Conservation (phyloP, 495 filamentous ascomycete species). For the Thermochaetoides thermophila region DNA sequence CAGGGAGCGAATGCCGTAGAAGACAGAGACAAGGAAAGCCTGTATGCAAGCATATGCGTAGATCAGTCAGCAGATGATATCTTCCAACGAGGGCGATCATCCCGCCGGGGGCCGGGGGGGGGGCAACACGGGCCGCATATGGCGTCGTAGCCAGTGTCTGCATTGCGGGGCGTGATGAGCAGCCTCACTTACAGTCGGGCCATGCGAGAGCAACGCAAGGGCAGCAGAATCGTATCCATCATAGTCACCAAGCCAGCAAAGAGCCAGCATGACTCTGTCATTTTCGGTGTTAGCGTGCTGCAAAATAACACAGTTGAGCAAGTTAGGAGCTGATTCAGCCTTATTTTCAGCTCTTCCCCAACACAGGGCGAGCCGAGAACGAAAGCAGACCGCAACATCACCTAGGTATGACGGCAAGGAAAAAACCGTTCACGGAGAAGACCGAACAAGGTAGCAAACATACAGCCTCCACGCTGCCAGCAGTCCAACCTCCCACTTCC, state of each 20-base stretch:
- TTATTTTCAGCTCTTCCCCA: conserved; percentile 10
- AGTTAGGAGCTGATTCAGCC: too few species aligned
- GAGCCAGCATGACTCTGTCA: conserved; percentile 45
- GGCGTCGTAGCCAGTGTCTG: too few species aligned
- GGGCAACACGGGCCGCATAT: too few species aligned
- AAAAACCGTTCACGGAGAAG: too few species aligned
- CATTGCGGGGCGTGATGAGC: too few species aligned
- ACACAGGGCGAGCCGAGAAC: conserved; percentile 11
- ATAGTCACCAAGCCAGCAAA: conserved; percentile 56
- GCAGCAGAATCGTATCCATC: conserved; percentile 59
- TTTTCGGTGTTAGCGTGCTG: conserved; percentile 12
- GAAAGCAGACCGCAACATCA: conserved; percentile 1
- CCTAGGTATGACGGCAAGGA: too few species aligned
- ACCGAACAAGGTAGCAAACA: too few species aligned
- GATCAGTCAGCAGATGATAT: too few species aligned
- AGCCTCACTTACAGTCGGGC: conserved; percentile 41
- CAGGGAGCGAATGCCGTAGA: conserved; percentile 50
- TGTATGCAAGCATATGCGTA: too few species aligned
- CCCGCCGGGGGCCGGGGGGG: too few species aligned
- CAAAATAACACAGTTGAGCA: conserved; percentile 11
- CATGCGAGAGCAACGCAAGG: conserved; percentile 52
- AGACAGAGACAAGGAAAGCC: conserved; percentile 54
- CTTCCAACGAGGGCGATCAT: too few species aligned
- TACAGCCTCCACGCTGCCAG: conserved; percentile 51
- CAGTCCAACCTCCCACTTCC: conserved; percentile 44